A percentile compares a stretch with the other conserved stretches of the same genome.
phyloP scores from a whole-genome alignment of 257 asterid genomes.

The Lantana camara region DNA sequence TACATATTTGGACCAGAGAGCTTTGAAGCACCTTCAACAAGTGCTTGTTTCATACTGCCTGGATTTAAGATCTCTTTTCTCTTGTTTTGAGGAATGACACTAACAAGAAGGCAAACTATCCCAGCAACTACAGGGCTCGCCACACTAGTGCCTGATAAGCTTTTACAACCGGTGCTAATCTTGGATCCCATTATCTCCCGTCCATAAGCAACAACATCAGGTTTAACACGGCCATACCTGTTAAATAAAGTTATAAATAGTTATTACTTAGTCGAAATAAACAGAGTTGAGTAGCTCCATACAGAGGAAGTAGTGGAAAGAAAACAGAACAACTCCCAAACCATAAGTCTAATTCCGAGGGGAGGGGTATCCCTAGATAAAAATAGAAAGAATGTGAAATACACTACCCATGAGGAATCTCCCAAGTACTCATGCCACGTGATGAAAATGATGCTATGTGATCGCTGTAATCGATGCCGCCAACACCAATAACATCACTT shows the following conservation, averaged over 20 bases:
- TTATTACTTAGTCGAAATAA: conserved; percentile 18
- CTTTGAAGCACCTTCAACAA: conserved; percentile 98
- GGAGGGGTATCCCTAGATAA: too few species aligned
- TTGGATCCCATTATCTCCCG: conserved; percentile 98
- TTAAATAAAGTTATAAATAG: conserved; percentile 27
- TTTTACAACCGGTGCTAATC: conserved; percentile 97
- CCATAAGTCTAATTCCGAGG: too few species aligned
- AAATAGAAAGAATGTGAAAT: conserved; percentile 22
- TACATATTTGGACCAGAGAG: conserved; percentile 96
- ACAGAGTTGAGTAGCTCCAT: conserved; percentile 11
- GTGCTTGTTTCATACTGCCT: conserved; percentile 95
- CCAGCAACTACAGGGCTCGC: conserved; percentile 99
- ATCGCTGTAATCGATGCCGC: conserved; percentile 98
- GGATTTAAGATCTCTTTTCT: conserved; percentile 87
- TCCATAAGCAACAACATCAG: conserved; percentile 97
- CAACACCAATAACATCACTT: conserved; percentile 99
- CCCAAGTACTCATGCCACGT: conserved; percentile 99
- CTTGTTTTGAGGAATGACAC: conserved; percentile 78
- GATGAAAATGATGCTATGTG: conserved; percentile 99
- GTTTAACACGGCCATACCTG: conserved; percentile 99
- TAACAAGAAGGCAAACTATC: conserved; percentile 94
- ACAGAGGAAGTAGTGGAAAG: conserved; percentile 1
- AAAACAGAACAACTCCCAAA: conserved; percentile 5
- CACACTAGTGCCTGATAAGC: conserved; percentile 98
- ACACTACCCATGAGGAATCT: conserved; percentile 96